phyloP scores from a whole-genome alignment of 306 rosid species.

The Cucurbita argyrosperma region DNA sequence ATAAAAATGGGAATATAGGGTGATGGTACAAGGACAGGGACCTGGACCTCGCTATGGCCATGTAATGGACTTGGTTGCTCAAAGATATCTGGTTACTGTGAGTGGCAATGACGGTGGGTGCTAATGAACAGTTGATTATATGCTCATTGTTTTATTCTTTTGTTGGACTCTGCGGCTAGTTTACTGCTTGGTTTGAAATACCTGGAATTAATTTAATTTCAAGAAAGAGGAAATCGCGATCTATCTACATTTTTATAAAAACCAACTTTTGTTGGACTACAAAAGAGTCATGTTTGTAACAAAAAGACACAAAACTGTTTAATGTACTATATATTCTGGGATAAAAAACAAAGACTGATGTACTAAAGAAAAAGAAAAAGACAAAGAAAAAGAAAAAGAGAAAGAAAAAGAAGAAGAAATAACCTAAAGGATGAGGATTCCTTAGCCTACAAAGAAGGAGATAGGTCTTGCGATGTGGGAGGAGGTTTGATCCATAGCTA shows the following conservation, averaged over 20 bases:
- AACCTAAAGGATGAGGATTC: neutral
- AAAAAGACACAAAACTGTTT: neutral
- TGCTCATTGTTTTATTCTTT: neutral
- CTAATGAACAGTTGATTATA: constrained; percentile 4
- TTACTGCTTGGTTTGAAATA: neutral
- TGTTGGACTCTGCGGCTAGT: neutral
- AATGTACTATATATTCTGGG: neutral
- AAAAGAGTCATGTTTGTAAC: neutral
- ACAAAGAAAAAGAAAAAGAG: neutral
- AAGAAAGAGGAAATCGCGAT: neutral
- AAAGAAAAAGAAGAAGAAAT: neutral
- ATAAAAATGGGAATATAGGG: constrained; percentile 35
- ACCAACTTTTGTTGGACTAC: neutral
- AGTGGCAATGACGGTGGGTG: constrained; percentile 92
- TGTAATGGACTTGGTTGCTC: constrained; percentile 99
- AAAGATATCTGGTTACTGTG: constrained; percentile 88
- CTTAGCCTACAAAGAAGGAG: neutral
- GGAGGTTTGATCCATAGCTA: neutral
- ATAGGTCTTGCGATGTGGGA: neutral
- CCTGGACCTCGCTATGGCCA: constrained; percentile 99
- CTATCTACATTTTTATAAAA: neutral
- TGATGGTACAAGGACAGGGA: constrained; percentile 97
- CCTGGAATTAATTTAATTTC: neutral
- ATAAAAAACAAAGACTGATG: neutral
- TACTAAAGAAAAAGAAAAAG: neutral